Evolutionary conservation across 2,329 filamentous ascomycete species (phyloP).

Genomic region (Aspergillus ochraceoroseus): DNA sequence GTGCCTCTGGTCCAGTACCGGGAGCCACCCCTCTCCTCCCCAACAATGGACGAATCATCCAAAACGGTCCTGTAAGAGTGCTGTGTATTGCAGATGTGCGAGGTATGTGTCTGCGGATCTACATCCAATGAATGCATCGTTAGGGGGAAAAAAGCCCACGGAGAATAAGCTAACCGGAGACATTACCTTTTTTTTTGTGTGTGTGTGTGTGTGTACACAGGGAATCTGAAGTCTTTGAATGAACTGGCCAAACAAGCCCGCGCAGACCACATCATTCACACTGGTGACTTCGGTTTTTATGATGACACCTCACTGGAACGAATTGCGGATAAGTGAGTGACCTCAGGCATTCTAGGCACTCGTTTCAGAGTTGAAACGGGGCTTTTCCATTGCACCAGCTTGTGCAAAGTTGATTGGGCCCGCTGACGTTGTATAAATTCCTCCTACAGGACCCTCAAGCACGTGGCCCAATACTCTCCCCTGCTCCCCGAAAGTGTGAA

Average conservation of each 20-base stretch:
- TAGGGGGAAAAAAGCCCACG: constrained; percentile 4
- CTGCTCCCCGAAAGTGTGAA: constrained; percentile 74
- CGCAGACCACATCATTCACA: constrained; percentile 97
- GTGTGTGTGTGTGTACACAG: constrained; percentile 50
- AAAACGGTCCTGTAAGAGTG: constrained; percentile 46
- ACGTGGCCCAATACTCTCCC: constrained; percentile 97
- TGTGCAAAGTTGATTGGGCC: constrained; percentile 9
- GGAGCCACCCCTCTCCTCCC: constrained; percentile 47
- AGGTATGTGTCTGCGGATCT: constrained; percentile 34
- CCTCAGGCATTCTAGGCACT: neutral
- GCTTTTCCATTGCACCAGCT: neutral
- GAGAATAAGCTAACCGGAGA: constrained; percentile 21
- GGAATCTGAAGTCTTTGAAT: constrained; percentile 91
- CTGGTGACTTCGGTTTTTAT: constrained; percentile 98
- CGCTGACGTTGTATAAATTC: constrained; percentile 19
- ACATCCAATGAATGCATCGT: neutral
- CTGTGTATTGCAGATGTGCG: constrained; percentile 50
- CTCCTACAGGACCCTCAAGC: constrained; percentile 74
- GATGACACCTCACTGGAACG: constrained; percentile 92
- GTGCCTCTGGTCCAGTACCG: constrained; percentile 42
- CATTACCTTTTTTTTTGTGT: constrained; percentile 15
- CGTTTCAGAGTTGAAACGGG: neutral
- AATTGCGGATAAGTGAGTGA: constrained; percentile 89
- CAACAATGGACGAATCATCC: constrained; percentile 49
- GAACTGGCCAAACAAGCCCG: constrained; percentile 91